Conservation (phyloP, 495 filamentous ascomycete genomes). For the Aspergillus affinis region DNA sequence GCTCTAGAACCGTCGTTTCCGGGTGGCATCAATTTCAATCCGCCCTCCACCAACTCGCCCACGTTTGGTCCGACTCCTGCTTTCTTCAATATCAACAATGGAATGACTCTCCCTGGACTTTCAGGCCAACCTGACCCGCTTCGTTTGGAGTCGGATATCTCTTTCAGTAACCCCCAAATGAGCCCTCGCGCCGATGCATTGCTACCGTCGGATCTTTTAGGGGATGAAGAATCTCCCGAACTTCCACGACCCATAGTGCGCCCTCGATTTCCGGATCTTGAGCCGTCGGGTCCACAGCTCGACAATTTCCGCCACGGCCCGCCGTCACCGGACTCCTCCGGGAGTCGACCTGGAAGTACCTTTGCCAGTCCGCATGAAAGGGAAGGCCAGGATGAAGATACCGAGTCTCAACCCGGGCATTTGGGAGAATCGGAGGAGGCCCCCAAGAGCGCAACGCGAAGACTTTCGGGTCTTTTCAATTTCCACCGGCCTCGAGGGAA, state of each 20-base stretch:
- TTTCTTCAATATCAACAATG: slow-evolving; percentile 63
- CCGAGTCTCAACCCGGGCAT: slow-evolving; percentile 30
- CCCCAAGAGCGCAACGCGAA: slow-evolving; percentile 50
- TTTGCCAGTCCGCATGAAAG: slow-evolving; percentile 66
- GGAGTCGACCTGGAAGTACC: slow-evolving; percentile 59
- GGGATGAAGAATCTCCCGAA: slow-evolving; percentile 68
- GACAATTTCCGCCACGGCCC: slow-evolving; percentile 52
- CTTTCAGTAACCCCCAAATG: slow-evolving; percentile 66
- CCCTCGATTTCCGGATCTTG: slow-evolving; percentile 40
- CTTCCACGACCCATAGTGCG: slow-evolving; percentile 43
- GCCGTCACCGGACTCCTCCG: slow-evolving; percentile 70
- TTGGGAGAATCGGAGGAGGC: slow-evolving; percentile 44
- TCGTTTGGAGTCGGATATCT: slow-evolving; percentile 43
- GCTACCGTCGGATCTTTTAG: slow-evolving; percentile 76
- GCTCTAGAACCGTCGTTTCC: slow-evolving; percentile 38
- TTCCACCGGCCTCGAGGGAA: slow-evolving; percentile 74
- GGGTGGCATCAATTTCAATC: slow-evolving; percentile 43
- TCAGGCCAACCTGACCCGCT: slow-evolving; percentile 40
- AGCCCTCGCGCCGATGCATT: slow-evolving; percentile 78
- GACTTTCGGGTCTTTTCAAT: slow-evolving; percentile 60
- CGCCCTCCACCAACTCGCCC: slow-evolving; percentile 47
- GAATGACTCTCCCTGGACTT: slow-evolving; percentile 44
- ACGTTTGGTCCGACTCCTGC: slow-evolving; percentile 47
- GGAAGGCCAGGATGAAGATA: slow-evolving; percentile 47
- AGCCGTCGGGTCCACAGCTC: slow-evolving; percentile 31